A percentile compares a stretch with the other conserved stretches of the same genome.
Evolutionary conservation across 345 rosid species (phyloP).

Genomic region (Lepidium sativum): DNA sequence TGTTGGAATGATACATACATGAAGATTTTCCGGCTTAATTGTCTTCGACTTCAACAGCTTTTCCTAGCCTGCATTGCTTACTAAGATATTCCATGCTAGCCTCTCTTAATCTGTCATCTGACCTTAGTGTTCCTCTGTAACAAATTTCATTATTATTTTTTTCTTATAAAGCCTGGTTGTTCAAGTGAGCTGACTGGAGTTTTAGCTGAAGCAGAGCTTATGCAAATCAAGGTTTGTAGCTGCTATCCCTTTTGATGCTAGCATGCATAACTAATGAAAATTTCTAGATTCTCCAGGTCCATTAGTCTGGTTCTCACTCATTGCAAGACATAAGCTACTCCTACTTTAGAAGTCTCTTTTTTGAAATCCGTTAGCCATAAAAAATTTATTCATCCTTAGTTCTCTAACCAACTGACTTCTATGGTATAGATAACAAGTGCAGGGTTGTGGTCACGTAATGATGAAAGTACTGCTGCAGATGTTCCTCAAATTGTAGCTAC

Average conservation of each 20-base stretch:
- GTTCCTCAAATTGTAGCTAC: constrained; percentile 29
- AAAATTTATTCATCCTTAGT: no score
- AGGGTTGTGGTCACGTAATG: constrained; percentile 73
- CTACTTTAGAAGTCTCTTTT: background rate
- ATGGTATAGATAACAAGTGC: constrained; percentile 77
- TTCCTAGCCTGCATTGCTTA: background rate
- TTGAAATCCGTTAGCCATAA: background rate
- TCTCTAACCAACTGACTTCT: constrained; percentile 13
- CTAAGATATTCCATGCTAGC: background rate
- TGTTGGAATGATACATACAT: background rate
- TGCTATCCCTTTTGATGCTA: background rate
- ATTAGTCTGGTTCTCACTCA: background rate
- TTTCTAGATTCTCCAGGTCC: background rate
- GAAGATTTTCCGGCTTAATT: background rate
- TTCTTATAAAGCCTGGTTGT: constrained; percentile 68
- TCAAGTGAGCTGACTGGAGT: constrained; percentile 75
- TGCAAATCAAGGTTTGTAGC: constrained; percentile 62
- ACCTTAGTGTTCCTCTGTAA: background rate
- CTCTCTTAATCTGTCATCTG: background rate
- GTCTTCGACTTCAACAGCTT: background rate
- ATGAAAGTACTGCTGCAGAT: constrained; percentile 33
- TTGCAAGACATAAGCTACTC: background rate
- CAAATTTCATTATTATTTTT: background rate
- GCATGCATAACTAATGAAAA: background rate
- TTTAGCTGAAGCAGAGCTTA: constrained; percentile 53